phyloP scores from a whole-genome alignment of 257 asterid species.

The Solanum piurae region DNA sequence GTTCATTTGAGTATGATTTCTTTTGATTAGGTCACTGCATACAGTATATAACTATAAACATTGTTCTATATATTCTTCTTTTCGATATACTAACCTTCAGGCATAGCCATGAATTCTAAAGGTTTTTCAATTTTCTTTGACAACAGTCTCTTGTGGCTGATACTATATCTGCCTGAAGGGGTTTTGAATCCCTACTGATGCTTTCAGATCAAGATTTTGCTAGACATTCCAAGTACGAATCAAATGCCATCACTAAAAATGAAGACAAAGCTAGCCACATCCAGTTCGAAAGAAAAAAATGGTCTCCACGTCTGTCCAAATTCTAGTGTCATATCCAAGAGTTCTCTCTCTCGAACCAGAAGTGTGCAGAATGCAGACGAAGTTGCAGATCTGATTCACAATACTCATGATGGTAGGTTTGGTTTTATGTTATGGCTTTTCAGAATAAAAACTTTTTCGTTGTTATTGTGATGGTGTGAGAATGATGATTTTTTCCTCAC shows the following conservation, averaged over 20 bases:
- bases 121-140: neutral
- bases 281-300: constrained; percentile 48
- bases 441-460: neutral
- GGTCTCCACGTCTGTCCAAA: constrained; percentile 58
- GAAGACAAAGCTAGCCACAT: constrained; percentile 56
- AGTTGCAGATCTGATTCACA: constrained; percentile 21
- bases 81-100: neutral
- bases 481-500: neutral
- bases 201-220: constrained; percentile 23
- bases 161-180: constrained; percentile 22
- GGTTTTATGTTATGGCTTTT: neutral
- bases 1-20: neutral
- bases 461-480: neutral
- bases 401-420: constrained; percentile 47
- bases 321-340: constrained; percentile 64
- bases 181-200: constrained; percentile 26
- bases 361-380: constrained; percentile 30
- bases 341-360: constrained; percentile 48
- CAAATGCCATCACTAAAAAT: constrained; percentile 89
- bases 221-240: constrained; percentile 20
- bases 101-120: neutral
- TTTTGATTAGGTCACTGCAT: neutral
- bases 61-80: neutral
- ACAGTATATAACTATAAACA: neutral
- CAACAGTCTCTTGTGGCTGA: constrained; percentile 34